Conservation (phyloP, 768 basidiomycete genomes). For the Ramaria sp. region DNA sequence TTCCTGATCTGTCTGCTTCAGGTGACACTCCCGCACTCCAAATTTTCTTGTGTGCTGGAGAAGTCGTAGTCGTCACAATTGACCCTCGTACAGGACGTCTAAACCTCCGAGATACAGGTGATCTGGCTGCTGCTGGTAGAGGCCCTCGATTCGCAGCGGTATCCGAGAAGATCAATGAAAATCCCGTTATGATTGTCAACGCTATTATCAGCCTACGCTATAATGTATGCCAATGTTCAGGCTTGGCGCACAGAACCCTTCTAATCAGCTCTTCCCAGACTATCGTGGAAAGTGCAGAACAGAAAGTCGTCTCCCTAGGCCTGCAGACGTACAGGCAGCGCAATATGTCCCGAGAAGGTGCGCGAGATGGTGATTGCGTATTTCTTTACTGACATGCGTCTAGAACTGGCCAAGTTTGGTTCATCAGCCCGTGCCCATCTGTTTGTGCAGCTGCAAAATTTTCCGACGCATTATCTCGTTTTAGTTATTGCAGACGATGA, state of each 20-base stretch:
- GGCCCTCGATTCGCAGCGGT: conserved; percentile 52
- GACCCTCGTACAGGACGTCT: conserved; percentile 74
- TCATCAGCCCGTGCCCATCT: conserved; percentile 47
- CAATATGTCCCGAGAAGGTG: conserved; percentile 59
- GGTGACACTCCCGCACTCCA: conserved; percentile 50
- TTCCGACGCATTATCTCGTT: conserved; percentile 75
- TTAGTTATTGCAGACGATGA: conserved; percentile 70
- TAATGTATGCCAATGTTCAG: conserved; percentile 30
- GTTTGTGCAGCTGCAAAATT: conserved; percentile 69
- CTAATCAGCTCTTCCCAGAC: conserved; percentile 37
- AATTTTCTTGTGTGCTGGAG: conserved; percentile 64
- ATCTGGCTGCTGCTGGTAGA: conserved; percentile 63
- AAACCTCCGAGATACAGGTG: conserved; percentile 71
- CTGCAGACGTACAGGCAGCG: conserved; percentile 59
- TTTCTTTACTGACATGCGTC: background rate
- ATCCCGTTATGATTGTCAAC: conserved; percentile 47
- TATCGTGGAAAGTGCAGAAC: conserved; percentile 70
- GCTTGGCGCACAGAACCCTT: background rate
- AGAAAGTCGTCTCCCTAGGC: conserved; percentile 82
- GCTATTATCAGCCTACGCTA: conserved; percentile 51
- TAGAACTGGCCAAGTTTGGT: conserved; percentile 68
- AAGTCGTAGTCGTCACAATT: conserved; percentile 65
- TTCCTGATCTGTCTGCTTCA: conserved; percentile 17
- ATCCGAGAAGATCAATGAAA: conserved; percentile 58
- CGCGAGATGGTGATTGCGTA: conserved; percentile 1